Evolutionary conservation across 306 rosid species (phyloP).

Genomic region (Nissolia schottii): DNA sequence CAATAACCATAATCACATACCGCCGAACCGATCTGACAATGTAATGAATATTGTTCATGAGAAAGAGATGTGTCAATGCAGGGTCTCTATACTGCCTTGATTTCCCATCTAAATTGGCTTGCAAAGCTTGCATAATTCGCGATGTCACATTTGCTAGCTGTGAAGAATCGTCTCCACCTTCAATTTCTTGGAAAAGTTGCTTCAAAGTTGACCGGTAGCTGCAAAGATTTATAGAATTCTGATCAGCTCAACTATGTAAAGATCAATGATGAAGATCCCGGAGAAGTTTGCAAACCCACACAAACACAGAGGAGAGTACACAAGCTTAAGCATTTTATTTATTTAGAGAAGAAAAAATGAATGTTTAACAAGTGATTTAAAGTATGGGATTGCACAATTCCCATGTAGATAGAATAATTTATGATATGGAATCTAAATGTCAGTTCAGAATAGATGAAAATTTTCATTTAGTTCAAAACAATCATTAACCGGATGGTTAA

Average conservation of each 20-base stretch:
- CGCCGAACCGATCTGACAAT: conserved; percentile 94
- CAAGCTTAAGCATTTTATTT: background rate
- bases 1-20: conserved; percentile 37
- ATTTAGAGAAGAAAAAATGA: background rate
- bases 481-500: background rate
- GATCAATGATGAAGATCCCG: background rate
- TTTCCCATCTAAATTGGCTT: conserved; percentile 90
- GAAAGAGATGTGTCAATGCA: conserved; percentile 83
- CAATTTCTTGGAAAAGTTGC: conserved; percentile 93
- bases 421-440: background rate
- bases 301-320: background rate
- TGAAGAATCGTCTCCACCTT: conserved; percentile 57
- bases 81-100: conserved; percentile 88
- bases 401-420: background rate
- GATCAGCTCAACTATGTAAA: conserved; percentile 17
- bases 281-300: background rate
- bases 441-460: background rate
- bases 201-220: conserved; percentile 94
- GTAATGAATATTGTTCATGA: conserved; percentile 96
- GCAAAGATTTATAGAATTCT: conserved; percentile 22
- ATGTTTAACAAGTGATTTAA: background rate
- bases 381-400: background rate
- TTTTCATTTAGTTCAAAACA: background rate
- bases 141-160: conserved; percentile 85
- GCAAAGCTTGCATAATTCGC: conserved; percentile 96